Evolutionary conservation across 495 filamentous ascomycete genomes (phyloP), one percentile per base, ranked within the genome.

Genomic region (Trichoderma reesei): DNA sequence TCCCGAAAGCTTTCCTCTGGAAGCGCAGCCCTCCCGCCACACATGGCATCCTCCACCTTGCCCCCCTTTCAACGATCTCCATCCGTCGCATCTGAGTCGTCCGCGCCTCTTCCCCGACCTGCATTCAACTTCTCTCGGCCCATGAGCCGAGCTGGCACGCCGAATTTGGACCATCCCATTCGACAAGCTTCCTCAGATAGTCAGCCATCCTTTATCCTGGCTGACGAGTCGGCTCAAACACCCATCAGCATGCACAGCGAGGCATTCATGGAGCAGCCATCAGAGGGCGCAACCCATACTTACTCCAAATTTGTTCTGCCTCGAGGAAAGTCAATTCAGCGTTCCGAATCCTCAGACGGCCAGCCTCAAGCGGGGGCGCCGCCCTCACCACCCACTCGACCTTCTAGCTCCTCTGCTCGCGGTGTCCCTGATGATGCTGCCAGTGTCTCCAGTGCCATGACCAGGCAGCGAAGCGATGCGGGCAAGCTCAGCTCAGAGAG

Each of bases 51-150:
- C 60, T 84, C 87, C 1, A 65, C 68, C 68, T 65, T 82, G 76
- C 67, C 74, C 71, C 56, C 81, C 78, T 73, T 83, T 76, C 75
- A 78, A 63, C 85, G 91, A 56, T 95, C 92, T 11, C 90, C 91
- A 5, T 96, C 91, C 0, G 76, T 92, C 48, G 87, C 85, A 67
- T 97, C 92, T 2, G 90, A 96, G 61, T 83, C 83, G 39, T 84
- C 82, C 51, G 72, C 73, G n/a, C n/a, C n/a, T 61, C 78, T 89
- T 38, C 84, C 87, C 1, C 85, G 88, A 38, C 89, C 90, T 2
- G 81, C 88, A 1, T 93, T 92, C 72, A 98, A 98, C 73, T 98
- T 98, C 73, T 97, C 94, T 3, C 80, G 94, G 7, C 94, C 94
- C 3, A 67, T 94, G 37, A 96, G 94, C 73, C 83, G 91, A 66